phyloP scores from a whole-genome alignment of 768 basidiomycete genomes.

The Suillus plorans region DNA sequence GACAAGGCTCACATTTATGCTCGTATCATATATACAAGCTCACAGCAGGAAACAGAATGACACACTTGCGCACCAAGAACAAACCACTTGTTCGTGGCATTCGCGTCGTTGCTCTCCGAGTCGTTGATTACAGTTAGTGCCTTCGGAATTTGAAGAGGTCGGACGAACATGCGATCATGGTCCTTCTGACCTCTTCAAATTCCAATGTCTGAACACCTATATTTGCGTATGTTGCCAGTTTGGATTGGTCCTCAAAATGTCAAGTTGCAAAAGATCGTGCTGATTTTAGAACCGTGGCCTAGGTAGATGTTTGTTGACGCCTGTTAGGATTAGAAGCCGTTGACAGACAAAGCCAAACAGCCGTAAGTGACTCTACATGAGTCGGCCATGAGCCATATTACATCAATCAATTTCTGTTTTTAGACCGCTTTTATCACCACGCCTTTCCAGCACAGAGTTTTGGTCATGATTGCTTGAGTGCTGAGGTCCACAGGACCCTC shows the following conservation, averaged over 20 bases:
- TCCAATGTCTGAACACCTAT: neutral
- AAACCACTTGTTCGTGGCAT: too few species aligned
- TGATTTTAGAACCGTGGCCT: neutral
- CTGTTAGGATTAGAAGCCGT: neutral
- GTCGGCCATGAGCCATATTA: neutral
- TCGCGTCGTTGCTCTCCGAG: too few species aligned
- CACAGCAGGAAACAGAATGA: too few species aligned
- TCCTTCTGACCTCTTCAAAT: neutral
- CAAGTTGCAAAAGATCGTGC: neutral
- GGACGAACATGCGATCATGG: too few species aligned
- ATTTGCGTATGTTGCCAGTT: neutral
- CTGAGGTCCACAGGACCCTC: constrained; percentile 69
- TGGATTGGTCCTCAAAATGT: neutral
- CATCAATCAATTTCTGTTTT: constrained; percentile 1
- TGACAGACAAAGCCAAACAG: neutral
- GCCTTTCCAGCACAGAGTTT: constrained; percentile 13
- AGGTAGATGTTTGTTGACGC: neutral
- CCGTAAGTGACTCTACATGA: neutral
- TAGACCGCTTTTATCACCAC: constrained; percentile 1
- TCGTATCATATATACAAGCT: too few species aligned
- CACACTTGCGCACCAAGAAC: too few species aligned
- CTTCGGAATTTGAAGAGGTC: too few species aligned
- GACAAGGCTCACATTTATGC: too few species aligned
- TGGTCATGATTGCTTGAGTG: constrained; percentile 70
- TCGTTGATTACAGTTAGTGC: too few species aligned